Evolutionary conservation across 768 basidiomycete genomes (phyloP), one percentile per base, ranked within the genome.

Genomic region (Dentipellis sp.): DNA sequence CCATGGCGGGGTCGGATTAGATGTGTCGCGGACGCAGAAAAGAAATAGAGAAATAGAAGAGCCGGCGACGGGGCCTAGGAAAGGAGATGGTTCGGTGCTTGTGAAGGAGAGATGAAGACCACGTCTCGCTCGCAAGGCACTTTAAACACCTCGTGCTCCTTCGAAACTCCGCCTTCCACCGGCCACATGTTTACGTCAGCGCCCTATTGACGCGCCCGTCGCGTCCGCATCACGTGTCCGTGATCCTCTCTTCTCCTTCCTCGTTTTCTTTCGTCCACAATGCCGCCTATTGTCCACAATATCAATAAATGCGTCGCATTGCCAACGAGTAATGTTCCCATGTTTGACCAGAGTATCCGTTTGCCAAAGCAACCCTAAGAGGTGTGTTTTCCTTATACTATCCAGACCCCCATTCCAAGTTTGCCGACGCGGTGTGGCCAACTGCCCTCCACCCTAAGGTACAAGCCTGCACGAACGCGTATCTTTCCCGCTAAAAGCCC

Each of bases 1-100:
- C 75, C 82, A 84, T 84, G 56, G 56, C n/a, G 54, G 54, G 36
- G 46, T 53, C 23, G 51, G 53, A 22, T 42, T 50, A 50, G 51
- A 42, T n/a, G 23, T 49, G 29, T 29, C 29, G 29, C 29, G 55
- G 40, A 61, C 50, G 17, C 57, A 51, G 60, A 59, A 37, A 50
- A 51, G 57, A 39, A 52, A 47, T 57, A 23, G 53, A 50, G 58
- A 19, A 39, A 29, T 29, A 29, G 29, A 29, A 29, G 29, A 29
- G 29, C 29, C 29, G 29, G 29, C 29, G 29, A 29, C 29, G 29
- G 29, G 29, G 29, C 29, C 29, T 29, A 29, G 29, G 29, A 29
- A 29, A 29, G 29, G 29, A 29, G 29, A 6, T 29, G 29, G 29
- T 29, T 29, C 29, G 29, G 29, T 29, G 48, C 52, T 46, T 46